Conservation (phyloP, 164 flowering plant genomes). For the Litsea cubeba region DNA sequence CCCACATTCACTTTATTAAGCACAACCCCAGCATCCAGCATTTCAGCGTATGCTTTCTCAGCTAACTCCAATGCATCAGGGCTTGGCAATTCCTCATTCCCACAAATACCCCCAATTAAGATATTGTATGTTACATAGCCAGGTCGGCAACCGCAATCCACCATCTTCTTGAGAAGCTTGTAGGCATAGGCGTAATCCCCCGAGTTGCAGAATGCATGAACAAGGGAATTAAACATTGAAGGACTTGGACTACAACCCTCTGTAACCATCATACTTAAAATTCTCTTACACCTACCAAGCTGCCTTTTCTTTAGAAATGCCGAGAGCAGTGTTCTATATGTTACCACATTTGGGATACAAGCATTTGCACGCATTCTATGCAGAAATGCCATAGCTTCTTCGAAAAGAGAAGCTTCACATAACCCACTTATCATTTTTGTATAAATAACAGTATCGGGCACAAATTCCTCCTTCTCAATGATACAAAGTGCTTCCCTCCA, state of each 20-base stretch:
- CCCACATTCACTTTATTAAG: slow-evolving; percentile 74
- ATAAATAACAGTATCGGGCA: slow-evolving; percentile 57
- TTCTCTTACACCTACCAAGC: slow-evolving; percentile 81
- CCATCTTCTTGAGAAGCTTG: slow-evolving; percentile 77
- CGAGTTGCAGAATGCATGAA: slow-evolving; percentile 67
- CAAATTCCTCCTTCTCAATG: slow-evolving; percentile 67
- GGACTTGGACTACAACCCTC: slow-evolving; percentile 88
- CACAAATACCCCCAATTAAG: slow-evolving; percentile 78
- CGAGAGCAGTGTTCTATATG: slow-evolving; percentile 62
- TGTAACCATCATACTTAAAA: slow-evolving; percentile 75
- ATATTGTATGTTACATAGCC: slow-evolving; percentile 85
- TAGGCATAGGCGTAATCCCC: slow-evolving; percentile 72
- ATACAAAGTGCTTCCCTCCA: slow-evolving; percentile 71
- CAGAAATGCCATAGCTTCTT: slow-evolving; percentile 82
- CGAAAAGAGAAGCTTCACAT: slow-evolving; percentile 90
- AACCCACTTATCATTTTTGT: slow-evolving; percentile 82
- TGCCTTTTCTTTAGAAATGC: slow-evolving; percentile 60
- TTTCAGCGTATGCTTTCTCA: slow-evolving; percentile 67
- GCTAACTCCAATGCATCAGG: slow-evolving; percentile 55
- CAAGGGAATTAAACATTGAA: slow-evolving; percentile 63
- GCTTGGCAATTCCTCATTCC: slow-evolving; percentile 58
- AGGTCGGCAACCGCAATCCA: slow-evolving; percentile 49
- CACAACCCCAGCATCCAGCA: slow-evolving; percentile 59
- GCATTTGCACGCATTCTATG: slow-evolving; percentile 66
- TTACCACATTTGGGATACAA: slow-evolving; percentile 77